Conservation (phyloP, 805 yeast species). For the Torulaspora franciscae region DNA sequence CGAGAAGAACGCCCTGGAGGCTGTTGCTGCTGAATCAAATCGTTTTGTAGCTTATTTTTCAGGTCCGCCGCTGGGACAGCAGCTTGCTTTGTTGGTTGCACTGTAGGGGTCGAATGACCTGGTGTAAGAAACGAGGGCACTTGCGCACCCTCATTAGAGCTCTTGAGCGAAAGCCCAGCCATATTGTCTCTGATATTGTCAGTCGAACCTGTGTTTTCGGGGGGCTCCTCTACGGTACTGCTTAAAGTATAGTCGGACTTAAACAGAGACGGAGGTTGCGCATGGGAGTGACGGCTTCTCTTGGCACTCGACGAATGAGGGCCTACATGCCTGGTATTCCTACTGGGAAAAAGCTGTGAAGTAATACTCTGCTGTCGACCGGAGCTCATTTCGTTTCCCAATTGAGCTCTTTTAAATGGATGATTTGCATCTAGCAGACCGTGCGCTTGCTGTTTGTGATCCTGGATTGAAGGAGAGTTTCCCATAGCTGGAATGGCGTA, state of each 20-base stretch:
- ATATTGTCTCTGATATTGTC: conserved; percentile 20
- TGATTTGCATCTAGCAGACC: conserved; percentile 5
- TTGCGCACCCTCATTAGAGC: conserved; percentile 7
- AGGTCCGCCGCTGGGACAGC: conserved; percentile 14
- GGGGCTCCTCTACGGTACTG: background rate
- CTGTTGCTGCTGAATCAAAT: background rate
- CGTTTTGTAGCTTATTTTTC: background rate
- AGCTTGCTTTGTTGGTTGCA: conserved; percentile 22
- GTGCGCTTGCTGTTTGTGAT: conserved; percentile 3
- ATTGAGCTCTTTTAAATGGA: conserved; percentile 3
- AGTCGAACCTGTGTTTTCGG: conserved; percentile 8
- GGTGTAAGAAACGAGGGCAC: conserved; percentile 18
- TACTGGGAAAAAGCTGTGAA: conserved; percentile 22
- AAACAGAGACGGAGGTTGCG: conserved; percentile 6
- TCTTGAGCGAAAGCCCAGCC: conserved; percentile 20
- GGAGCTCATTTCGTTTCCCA: conserved; percentile 5
- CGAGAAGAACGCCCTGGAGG: conserved; percentile 4
- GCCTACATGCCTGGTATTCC: conserved; percentile 15
- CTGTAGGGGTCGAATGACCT: conserved; percentile 25
- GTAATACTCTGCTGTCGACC: conserved; percentile 19
- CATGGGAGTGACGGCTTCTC: conserved; percentile 2
- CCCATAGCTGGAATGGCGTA: conserved; percentile 8
- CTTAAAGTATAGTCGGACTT: conserved; percentile 9
- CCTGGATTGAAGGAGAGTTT: conserved; percentile 13
- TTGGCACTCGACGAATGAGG: conserved; percentile 3